Conservation (phyloP, 441 rosid genomes). For the Populus trichocarpa region DNA sequence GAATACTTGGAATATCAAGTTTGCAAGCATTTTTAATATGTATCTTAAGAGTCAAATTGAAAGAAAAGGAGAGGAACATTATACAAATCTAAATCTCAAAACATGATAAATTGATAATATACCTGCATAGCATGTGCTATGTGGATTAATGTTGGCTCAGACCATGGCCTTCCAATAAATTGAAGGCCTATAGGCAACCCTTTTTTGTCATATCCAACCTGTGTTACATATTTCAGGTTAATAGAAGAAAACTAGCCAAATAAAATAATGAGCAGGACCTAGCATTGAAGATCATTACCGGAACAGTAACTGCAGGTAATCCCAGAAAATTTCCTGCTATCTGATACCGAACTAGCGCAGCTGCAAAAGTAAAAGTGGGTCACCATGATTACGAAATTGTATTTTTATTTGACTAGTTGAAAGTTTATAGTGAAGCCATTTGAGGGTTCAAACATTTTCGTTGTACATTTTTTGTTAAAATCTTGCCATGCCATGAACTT, state of each 20-base stretch:
- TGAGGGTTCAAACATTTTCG: not conserved
- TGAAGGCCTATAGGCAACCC: constrained; percentile 77
- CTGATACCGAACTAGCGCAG: constrained; percentile 64
- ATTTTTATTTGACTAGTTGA: not conserved
- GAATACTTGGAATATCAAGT: not conserved
- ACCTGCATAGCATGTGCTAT: constrained; percentile 69
- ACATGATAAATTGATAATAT: not conserved
- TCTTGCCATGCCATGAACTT: not conserved
- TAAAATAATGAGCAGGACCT: not conserved
- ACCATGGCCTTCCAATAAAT: constrained; percentile 78
- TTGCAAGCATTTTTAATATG: not conserved
- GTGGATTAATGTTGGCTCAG: constrained; percentile 57
- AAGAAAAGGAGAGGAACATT: not conserved
- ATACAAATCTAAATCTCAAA: not conserved
- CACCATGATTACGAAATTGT: not conserved
- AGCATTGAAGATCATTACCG: constrained; percentile 21
- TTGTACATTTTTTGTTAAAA: not conserved
- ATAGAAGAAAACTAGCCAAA: not conserved
- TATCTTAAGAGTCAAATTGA: not conserved
- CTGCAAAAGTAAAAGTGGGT: constrained; percentile 34
- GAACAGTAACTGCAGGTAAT: constrained; percentile 49
- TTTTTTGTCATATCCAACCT: constrained; percentile 68
- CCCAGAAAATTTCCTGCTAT: constrained; percentile 80
- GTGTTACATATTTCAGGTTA: not conserved
- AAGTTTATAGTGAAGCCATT: not conserved